Percentiles rank a stretch among this genome's conserved stretches.
Evolutionary conservation across 768 basidiomycete genomes (phyloP).

Genomic region (Cystobasidium tubakii): DNA sequence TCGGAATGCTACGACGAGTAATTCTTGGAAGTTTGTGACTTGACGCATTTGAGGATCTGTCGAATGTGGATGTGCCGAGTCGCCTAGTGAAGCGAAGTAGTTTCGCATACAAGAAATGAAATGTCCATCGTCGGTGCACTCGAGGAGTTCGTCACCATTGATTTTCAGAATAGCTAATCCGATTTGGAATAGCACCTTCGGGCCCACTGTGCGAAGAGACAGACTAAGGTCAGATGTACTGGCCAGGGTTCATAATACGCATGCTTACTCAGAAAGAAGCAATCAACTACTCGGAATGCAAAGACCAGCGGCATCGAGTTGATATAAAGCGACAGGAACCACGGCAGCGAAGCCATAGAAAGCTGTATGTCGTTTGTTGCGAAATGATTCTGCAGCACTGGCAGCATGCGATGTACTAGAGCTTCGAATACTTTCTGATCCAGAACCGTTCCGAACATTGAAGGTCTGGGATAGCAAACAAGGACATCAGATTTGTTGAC

Average conservation of each 20-base stretch:
- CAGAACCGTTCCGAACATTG: conserved; percentile 98
- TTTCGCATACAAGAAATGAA: conserved; percentile 96
- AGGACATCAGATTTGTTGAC: not conserved
- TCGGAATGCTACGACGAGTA: conserved; percentile 86
- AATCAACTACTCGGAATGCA: conserved; percentile 94
- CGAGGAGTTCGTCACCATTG: conserved; percentile 83
- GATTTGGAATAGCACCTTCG: conserved; percentile 96
- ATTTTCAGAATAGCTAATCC: conserved; percentile 90
- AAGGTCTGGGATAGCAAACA: conserved; percentile 58
- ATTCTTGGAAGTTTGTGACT: conserved; percentile 95
- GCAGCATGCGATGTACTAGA: conserved; percentile 68
- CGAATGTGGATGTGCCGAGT: conserved; percentile 86
- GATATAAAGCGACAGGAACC: conserved; percentile 92
- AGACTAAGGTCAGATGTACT: not conserved
- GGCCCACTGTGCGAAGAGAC: conserved; percentile 77
- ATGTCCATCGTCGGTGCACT: conserved; percentile 92
- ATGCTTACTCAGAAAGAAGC: conserved; percentile 62
- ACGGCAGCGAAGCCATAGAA: conserved; percentile 91
- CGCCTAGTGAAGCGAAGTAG: conserved; percentile 87
- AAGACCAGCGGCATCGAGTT: conserved; percentile 65
- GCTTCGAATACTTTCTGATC: conserved; percentile 97
- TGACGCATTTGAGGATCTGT: conserved; percentile 80
- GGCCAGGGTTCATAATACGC: too few relatives aligned
- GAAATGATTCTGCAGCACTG: conserved; percentile 79
- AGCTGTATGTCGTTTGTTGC: conserved; percentile 85